These are phyloP conservation scores for Mycosphaerella arachidis DNA, from an alignment of 2,329 filamentous ascomycete genomes.

Conservation along the genomic window DNA sequence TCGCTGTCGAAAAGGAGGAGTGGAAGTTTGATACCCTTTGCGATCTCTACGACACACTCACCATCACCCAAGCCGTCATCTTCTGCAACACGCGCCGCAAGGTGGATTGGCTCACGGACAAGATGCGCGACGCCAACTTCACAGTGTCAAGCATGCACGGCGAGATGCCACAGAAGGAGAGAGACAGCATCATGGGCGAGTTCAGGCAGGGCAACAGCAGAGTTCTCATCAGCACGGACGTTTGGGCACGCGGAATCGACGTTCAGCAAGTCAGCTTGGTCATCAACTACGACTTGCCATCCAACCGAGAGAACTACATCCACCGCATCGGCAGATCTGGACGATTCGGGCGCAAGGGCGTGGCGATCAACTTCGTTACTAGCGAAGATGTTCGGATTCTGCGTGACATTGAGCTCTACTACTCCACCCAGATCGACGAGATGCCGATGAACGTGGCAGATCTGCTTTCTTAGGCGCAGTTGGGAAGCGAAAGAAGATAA, in stretches of 20 bases:
- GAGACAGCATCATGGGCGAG: slow-evolving; percentile 98
- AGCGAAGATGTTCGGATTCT: slow-evolving; percentile 97
- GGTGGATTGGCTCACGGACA: slow-evolving; percentile 99
- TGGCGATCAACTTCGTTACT: slow-evolving; percentile 99
- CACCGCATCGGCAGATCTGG: slow-evolving; percentile 95
- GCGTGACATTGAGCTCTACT: slow-evolving; percentile 95
- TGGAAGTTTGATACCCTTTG: slow-evolving; percentile 99
- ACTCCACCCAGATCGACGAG: slow-evolving; percentile 95
- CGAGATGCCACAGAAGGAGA: slow-evolving; percentile 97
- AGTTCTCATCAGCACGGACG: slow-evolving; percentile 94
- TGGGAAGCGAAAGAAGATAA: background rate
- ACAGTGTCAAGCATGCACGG: slow-evolving; percentile 98
- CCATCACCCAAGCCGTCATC: slow-evolving; percentile 97
- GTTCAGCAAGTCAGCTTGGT: slow-evolving; percentile 97
- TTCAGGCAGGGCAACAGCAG: slow-evolving; percentile 95
- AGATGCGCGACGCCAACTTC: slow-evolving; percentile 98
- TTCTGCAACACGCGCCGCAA: slow-evolving; percentile 99
- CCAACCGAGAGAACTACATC: slow-evolving; percentile 99
- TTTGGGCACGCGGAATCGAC: slow-evolving; percentile 97
- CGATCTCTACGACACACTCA: slow-evolving; percentile 97
- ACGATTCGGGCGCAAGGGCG: slow-evolving; percentile 94
- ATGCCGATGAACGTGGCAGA: slow-evolving; percentile 82
- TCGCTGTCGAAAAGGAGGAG: slow-evolving; percentile 98
- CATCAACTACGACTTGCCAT: slow-evolving; percentile 98
- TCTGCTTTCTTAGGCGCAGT: slow-evolving; percentile 29